phyloP scores from a whole-genome alignment of 1,284 basidiomycete species.

The Ustilago esculenta region DNA sequence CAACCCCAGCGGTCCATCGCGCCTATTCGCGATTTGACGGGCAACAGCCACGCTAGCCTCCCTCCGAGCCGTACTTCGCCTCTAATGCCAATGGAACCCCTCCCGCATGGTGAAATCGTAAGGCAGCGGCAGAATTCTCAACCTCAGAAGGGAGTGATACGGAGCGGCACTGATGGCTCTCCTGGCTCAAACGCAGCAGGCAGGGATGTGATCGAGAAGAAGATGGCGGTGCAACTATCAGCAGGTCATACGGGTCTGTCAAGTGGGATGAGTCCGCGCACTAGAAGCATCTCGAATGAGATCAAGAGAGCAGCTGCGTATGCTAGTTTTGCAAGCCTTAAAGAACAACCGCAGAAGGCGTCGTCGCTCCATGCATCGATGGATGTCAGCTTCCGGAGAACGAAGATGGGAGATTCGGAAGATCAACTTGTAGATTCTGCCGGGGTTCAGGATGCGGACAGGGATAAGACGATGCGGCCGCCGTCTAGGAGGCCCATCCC shows the following conservation, averaged over 20 bases:
- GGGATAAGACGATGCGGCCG: conserved; percentile 38
- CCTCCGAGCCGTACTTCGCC: conserved; percentile 22
- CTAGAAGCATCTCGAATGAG: conserved; percentile 37
- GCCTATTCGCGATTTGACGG: conserved; percentile 33
- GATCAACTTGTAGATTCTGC: background rate
- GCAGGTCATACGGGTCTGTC: conserved; percentile 5
- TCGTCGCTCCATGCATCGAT: conserved; percentile 23
- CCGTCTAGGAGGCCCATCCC: conserved; percentile 40
- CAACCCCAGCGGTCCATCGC: conserved; percentile 38
- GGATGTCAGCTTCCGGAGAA: conserved; percentile 10
- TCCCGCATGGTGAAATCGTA: conserved; percentile 17
- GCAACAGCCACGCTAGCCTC: conserved; percentile 2
- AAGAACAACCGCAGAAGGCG: conserved; percentile 5
- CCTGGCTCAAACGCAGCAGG: conserved; percentile 6
- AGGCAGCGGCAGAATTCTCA: conserved; percentile 37
- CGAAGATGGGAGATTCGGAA: conserved; percentile 9
- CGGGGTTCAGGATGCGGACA: conserved; percentile 7
- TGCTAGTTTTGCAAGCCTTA: background rate
- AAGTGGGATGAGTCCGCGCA: conserved; percentile 22
- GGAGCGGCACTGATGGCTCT: background rate
- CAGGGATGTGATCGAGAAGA: conserved; percentile 9
- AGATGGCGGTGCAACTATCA: background rate
- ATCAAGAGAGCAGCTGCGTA: conserved; percentile 29
- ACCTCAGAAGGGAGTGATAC: conserved; percentile 17
- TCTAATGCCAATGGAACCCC: conserved; percentile 26